phyloP scores from a whole-genome alignment of 2,329 filamentous ascomycete genomes.

The Botrytis squamosa region DNA sequence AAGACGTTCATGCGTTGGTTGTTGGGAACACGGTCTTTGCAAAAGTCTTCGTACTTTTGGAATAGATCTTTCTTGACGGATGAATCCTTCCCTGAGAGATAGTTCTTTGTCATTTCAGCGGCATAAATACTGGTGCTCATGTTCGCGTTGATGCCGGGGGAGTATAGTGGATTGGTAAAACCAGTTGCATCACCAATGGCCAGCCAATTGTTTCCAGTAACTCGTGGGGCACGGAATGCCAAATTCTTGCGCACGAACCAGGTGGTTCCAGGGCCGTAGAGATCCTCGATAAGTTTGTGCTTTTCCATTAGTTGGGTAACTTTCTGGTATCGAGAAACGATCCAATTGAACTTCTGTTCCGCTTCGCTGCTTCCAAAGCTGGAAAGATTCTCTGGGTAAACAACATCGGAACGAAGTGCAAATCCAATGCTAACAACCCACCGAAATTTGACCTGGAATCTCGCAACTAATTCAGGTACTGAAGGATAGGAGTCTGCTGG shows the following conservation, averaged over 20 bases:
- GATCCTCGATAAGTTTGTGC: slow-evolving; percentile 27
- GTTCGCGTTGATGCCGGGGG: slow-evolving; percentile 36
- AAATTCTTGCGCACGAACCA: slow-evolving; percentile 34
- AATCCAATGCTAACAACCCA: slow-evolving; percentile 35
- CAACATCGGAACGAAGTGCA: slow-evolving; percentile 29
- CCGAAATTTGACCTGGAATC: slow-evolving; percentile 31
- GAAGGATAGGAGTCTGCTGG: slow-evolving; percentile 30
- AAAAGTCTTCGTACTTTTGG: slow-evolving; percentile 28
- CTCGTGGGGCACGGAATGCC: slow-evolving; percentile 28
- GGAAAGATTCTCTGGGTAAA: slow-evolving; percentile 30
- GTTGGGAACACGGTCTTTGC: slow-evolving; percentile 25
- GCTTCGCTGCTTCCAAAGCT: slow-evolving; percentile 33
- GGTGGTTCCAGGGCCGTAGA: slow-evolving; percentile 32
- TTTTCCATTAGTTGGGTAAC: slow-evolving; percentile 33
- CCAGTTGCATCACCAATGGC: slow-evolving; percentile 37
- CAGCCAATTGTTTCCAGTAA: slow-evolving; percentile 33
- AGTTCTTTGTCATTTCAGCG: slow-evolving; percentile 24
- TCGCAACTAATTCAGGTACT: slow-evolving; percentile 28
- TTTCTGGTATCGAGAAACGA: slow-evolving; percentile 30
- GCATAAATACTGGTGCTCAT: slow-evolving; percentile 27
- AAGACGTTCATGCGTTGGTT: slow-evolving; percentile 34
- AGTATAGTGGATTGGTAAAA: slow-evolving; percentile 37
- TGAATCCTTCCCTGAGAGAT: slow-evolving; percentile 12
- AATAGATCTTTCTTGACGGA: neutral
- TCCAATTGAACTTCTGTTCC: slow-evolving; percentile 36